Evolutionary conservation across 192 early-diverging fungal genomes (phyloP).

Genomic region (Backusella sp.): DNA sequence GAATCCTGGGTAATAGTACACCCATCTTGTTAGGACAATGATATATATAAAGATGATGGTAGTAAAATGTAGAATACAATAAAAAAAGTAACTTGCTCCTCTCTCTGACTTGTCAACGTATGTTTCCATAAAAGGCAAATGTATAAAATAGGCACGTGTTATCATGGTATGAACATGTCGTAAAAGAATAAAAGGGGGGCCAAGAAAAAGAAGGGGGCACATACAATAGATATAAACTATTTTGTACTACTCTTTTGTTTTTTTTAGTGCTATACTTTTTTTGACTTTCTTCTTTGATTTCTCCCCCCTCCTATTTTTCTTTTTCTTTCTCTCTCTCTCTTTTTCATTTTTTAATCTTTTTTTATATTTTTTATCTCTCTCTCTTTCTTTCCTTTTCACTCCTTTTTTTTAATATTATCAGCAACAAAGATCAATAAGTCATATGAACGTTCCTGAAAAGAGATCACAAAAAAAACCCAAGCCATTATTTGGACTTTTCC

Average conservation of each 20-base stretch:
- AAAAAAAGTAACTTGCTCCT: neutral
- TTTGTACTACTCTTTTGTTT: neutral
- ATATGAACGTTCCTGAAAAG: neutral
- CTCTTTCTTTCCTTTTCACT: too few relatives aligned
- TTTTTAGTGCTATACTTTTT: neutral
- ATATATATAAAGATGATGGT: too few relatives aligned
- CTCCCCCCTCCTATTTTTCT: neutral
- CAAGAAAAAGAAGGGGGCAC: neutral
- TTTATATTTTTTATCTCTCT: neutral
- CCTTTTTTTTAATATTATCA: neutral
- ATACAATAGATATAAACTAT: neutral
- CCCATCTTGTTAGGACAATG: too few relatives aligned
- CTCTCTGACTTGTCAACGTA: neutral
- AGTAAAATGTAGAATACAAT: neutral
- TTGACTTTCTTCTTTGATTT: neutral
- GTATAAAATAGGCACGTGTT: neutral
- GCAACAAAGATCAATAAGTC: neutral
- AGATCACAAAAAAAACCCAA: slow-evolving; percentile 14
- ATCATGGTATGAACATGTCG: neutral
- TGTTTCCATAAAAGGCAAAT: neutral
- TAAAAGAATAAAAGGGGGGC: neutral
- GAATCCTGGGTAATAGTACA: neutral
- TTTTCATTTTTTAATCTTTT: neutral
- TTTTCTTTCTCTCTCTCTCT: neutral
- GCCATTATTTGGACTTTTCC: slow-evolving; percentile 15